Evolutionary conservation across 345 rosid genomes (phyloP).

Genomic region (thale cress (Arabidopsis thaliana)): DNA sequence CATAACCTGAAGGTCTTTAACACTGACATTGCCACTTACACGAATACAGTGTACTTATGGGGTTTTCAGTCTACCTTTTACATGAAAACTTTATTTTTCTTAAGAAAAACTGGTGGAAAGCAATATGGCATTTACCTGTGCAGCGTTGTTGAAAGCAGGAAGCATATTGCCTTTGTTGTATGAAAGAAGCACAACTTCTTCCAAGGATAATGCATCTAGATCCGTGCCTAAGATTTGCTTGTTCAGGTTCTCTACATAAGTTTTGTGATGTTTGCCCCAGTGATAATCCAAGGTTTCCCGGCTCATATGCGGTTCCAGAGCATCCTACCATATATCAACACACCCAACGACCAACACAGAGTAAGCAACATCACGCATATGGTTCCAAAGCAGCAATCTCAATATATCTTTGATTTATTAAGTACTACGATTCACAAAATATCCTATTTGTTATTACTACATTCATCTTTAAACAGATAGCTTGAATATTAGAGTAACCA

Average conservation of each 20-base stretch:
- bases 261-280: slow-evolving; percentile 94
- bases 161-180: slow-evolving; percentile 81
- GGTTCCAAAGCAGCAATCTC: not conserved
- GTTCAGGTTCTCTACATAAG: slow-evolving; percentile 86
- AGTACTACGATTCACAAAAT: not conserved
- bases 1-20: not conserved
- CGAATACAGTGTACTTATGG: not conserved
- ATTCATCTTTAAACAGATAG: not conserved
- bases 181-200: slow-evolving; percentile 59
- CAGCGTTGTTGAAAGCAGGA: slow-evolving; percentile 92
- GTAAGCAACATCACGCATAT: slow-evolving; percentile 20
- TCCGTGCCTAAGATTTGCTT: slow-evolving; percentile 79
- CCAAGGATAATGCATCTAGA: slow-evolving; percentile 63
- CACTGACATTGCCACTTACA: slow-evolving; percentile 1
- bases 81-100: not conserved
- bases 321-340: slow-evolving; percentile 52
- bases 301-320: slow-evolving; percentile 93
- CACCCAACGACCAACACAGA: not conserved
- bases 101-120: not conserved
- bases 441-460: not conserved
- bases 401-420: not conserved
- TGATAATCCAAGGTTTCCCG: slow-evolving; percentile 75
- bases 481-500: not conserved
- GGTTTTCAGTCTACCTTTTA: not conserved
- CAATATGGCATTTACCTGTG: slow-evolving; percentile 60